Evolutionary conservation across 306 rosid genomes (phyloP).

Genomic region (Prunus dulcis): DNA sequence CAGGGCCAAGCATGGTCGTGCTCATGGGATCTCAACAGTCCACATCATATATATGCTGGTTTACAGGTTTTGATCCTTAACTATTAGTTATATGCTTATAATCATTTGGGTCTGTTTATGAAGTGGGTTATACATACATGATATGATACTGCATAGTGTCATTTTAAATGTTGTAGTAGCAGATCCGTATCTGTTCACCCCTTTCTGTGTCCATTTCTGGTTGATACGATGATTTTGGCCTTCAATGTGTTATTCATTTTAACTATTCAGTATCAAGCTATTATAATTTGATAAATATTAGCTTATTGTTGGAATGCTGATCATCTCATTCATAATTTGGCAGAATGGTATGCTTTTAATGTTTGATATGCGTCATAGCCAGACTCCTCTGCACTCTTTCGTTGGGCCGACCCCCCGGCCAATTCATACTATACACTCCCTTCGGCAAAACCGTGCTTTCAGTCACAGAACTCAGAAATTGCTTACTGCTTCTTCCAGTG

Average conservation of each 20-base stretch:
- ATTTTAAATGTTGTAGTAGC: background rate
- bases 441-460: background rate
- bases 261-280: background rate
- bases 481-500: slow-evolving; percentile 18
- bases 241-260: background rate
- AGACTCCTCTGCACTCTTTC: slow-evolving; percentile 2
- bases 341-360: slow-evolving; percentile 21
- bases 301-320: background rate
- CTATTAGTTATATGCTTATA: background rate
- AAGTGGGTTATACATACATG: background rate
- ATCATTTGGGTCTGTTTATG: background rate
- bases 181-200: background rate
- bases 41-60: slow-evolving; percentile 12
- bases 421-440: slow-evolving; percentile 16
- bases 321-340: background rate
- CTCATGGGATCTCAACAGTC: slow-evolving; percentile 11
- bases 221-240: background rate
- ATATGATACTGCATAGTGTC: background rate
- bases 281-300: background rate
- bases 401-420: slow-evolving; percentile 15
- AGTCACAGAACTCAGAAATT: slow-evolving; percentile 4
- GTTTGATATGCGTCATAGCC: slow-evolving; percentile 13
- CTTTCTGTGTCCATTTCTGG: background rate
- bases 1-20: slow-evolving; percentile 18
- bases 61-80: slow-evolving; percentile 18